Percentiles rank a stretch among this genome's conserved stretches.
phyloP scores from a whole-genome alignment of 2,329 filamentous ascomycete genomes.

The Fusarium tricinctum region DNA sequence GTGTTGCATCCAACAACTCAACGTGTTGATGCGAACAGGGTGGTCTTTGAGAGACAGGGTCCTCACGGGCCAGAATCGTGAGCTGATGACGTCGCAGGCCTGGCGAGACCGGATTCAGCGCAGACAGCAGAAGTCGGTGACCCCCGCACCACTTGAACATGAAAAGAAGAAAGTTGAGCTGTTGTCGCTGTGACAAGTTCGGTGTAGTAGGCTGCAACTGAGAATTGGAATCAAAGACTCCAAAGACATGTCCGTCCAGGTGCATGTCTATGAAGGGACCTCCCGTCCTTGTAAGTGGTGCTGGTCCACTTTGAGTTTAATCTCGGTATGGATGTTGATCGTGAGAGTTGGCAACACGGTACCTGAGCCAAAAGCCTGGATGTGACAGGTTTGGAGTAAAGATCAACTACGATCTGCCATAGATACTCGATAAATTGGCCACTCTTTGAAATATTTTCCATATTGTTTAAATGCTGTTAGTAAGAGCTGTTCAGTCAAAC shows the following conservation, averaged over 20 bases:
- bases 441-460: not conserved
- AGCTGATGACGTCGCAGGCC: conserved; percentile 46
- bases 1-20: conserved; percentile 19
- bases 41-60: conserved; percentile 24
- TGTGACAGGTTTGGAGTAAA: conserved; percentile 22
- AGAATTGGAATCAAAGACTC: conserved; percentile 2
- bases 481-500: conserved; percentile 15
- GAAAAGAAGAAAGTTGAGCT: not conserved
- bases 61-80: conserved; percentile 35
- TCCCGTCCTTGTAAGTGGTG: conserved; percentile 3
- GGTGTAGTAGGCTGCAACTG: conserved; percentile 31
- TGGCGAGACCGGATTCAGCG: conserved; percentile 35
- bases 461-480: conserved; percentile 4
- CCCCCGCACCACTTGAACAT: conserved; percentile 26
- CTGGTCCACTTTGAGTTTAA: conserved; percentile 22
- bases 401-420: conserved; percentile 26
- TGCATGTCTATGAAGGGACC: conserved; percentile 1
- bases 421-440: not conserved
- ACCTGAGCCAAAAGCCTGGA: conserved; percentile 36
- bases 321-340: conserved; percentile 17
- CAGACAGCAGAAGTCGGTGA: conserved; percentile 38
- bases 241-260: conserved; percentile 13
- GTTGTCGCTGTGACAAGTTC: conserved; percentile 30
- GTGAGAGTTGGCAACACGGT: conserved; percentile 20
- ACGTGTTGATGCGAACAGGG: conserved; percentile 34